Evolutionary conservation across 805 yeast genomes (phyloP), one percentile per base, ranked within the genome.

Genomic region (Cyberlindnera euphorbiiphila): DNA sequence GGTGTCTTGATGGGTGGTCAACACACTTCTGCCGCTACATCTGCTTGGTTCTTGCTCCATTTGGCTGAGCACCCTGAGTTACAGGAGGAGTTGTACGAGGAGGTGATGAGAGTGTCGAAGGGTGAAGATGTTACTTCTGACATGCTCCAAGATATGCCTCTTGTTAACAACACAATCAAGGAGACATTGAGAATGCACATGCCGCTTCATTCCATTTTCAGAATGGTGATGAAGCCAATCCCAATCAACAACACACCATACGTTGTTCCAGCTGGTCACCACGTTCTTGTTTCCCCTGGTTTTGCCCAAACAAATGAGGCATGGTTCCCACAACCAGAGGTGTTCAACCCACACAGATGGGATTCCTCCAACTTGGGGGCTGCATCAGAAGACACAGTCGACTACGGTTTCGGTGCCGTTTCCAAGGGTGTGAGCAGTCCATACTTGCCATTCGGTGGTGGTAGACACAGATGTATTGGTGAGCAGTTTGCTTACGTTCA

Each of bases 1-100:
- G 98, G 98, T 62, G 83, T 93, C 38, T 72, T 93, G 45, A 93
- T 93, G 98, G 98, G 98, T 55, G 98, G 98, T 46, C 98, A 93
- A 69, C 98, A 93, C 64, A 93, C 98, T 19, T 84, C 95, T 46
- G 93, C 98, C 29, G 76, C 98, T 17, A 93, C 98, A 16, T 85
- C 95, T 27, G 84, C 97, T 13, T 93, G 98, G 98, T 79, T 80
- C 56, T 68, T 93, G 57, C 72, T 93, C 48, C 98, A 93, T 59
- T 72, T 93, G 45, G 97, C 88, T 49, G 95, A 83, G 54, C 71
- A 77, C 54, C 95, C 94, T 31, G 83, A 85, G 27, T 66, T 91
- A 44, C 96, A 87, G 68, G 84, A 89, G 42, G 84, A 81, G 57
- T 63, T 93, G 34, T 83, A 72, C 59, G 64, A 76, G 43, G 98